Conservation (phyloP, 495 filamentous ascomycete species). For the Penicillium egyptiacum region DNA sequence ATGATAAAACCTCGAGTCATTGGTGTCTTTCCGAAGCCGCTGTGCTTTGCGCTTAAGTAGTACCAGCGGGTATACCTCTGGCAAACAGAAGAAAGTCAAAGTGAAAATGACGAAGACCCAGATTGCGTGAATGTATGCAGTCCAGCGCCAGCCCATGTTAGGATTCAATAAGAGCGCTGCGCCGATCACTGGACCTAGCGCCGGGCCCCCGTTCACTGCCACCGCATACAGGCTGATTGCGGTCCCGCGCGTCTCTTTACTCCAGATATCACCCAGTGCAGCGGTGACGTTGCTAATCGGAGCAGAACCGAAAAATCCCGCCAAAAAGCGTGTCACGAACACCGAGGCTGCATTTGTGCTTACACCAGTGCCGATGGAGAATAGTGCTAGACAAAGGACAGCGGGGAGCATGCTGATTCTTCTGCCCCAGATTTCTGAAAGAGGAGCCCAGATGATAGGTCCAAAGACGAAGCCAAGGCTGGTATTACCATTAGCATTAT, state of each 20-base stretch:
- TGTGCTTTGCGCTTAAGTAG: constrained; percentile 36
- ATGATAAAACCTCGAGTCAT: constrained; percentile 38
- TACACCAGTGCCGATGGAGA: constrained; percentile 44
- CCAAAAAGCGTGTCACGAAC: constrained; percentile 47
- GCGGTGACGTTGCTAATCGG: constrained; percentile 48
- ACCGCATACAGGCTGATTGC: constrained; percentile 46
- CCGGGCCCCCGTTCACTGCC: constrained; percentile 44
- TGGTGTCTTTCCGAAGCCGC: constrained; percentile 31
- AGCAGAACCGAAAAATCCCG: constrained; percentile 48
- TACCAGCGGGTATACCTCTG: constrained; percentile 35
- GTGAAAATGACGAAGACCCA: constrained; percentile 27
- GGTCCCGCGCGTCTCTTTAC: constrained; percentile 31
- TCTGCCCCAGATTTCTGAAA: constrained; percentile 43
- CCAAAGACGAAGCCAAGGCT: constrained; percentile 41
- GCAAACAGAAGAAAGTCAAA: constrained; percentile 31
- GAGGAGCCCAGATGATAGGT: constrained; percentile 33
- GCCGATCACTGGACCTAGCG: constrained; percentile 47
- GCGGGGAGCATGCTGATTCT: constrained; percentile 46
- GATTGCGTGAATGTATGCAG: constrained; percentile 39
- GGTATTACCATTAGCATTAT: not conserved
- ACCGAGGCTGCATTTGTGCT: constrained; percentile 36
- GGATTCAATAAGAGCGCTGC: constrained; percentile 43
- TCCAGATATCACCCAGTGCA: constrained; percentile 52
- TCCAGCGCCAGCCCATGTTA: constrained; percentile 47
- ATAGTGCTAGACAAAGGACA: constrained; percentile 43